Conservation (phyloP, 2,329 filamentous ascomycete genomes). For the Clarireedia homoeocarpa region DNA sequence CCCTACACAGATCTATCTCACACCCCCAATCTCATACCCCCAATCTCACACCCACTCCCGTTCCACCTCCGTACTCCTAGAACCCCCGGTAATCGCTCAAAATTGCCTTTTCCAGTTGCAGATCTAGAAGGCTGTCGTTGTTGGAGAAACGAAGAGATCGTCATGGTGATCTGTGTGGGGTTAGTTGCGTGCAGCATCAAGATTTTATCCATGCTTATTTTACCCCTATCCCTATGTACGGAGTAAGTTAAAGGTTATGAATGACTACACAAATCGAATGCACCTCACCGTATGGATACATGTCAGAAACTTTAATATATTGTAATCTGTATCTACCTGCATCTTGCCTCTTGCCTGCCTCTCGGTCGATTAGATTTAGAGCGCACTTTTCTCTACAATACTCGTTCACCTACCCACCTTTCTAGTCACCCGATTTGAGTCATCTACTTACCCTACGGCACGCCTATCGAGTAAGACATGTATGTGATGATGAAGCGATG, state of each 20-base stretch:
- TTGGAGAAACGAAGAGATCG: not conserved
- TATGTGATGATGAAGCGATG: conserved; percentile 9
- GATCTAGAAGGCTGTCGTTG: not conserved
- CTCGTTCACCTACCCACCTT: no score
- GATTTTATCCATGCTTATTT: not conserved
- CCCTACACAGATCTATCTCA: no score
- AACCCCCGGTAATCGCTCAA: not conserved
- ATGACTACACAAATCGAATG: not conserved
- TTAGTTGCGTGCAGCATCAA: conserved; percentile 5
- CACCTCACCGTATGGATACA: not conserved
- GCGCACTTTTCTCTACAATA: no score
- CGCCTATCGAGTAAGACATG: conserved; percentile 4
- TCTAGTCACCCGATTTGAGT: no score
- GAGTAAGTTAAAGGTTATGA: no score
- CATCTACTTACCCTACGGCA: no score
- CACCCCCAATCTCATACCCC: not conserved
- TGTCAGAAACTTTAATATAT: not conserved
- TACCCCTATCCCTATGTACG: not conserved
- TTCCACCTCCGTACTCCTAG: no score
- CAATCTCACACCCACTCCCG: not conserved
- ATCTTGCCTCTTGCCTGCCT: no score
- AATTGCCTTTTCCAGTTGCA: not conserved
- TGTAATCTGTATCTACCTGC: no score
- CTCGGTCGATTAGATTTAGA: no score
- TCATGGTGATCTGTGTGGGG: conserved; percentile 8